Conservation (phyloP, 2,329 filamentous ascomycete species). For the Calycina herbarum region DNA sequence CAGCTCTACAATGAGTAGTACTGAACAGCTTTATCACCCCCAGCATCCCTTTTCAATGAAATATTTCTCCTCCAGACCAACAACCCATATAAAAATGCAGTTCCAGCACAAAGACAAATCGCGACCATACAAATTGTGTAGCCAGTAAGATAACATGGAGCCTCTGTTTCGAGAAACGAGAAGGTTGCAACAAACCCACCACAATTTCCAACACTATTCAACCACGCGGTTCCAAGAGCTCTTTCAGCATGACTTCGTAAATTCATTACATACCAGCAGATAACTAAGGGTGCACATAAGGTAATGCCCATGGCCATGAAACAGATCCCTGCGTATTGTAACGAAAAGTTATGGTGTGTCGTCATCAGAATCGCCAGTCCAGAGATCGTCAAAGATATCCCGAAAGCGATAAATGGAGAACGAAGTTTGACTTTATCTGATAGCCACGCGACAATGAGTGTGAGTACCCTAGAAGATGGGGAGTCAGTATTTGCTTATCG, state of each 20-base stretch:
- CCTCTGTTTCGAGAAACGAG: slow-evolving; percentile 63
- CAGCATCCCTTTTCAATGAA: too few relatives aligned
- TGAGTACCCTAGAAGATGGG: slow-evolving; percentile 46
- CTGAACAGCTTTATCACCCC: neutral
- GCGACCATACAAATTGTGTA: slow-evolving; percentile 69
- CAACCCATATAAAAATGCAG: neutral
- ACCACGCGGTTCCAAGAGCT: slow-evolving; percentile 80
- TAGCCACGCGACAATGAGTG: slow-evolving; percentile 66
- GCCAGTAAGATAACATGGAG: slow-evolving; percentile 66
- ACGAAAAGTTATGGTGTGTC: slow-evolving; percentile 46
- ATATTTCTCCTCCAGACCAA: neutral
- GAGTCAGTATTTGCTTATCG: too few relatives aligned
- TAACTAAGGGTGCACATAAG: slow-evolving; percentile 78
- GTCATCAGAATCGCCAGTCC: slow-evolving; percentile 72
- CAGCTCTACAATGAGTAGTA: slow-evolving; percentile 3
- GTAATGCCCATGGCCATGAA: slow-evolving; percentile 78
- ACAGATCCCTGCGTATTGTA: slow-evolving; percentile 79
- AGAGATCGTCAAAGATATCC: slow-evolving; percentile 64
- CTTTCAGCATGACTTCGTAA: slow-evolving; percentile 87
- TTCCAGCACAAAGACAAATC: neutral
- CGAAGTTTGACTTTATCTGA: slow-evolving; percentile 72
- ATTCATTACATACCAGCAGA: slow-evolving; percentile 85
- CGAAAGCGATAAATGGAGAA: slow-evolving; percentile 68
- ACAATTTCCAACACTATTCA: slow-evolving; percentile 74
- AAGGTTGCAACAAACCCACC: slow-evolving; percentile 76